These are phyloP conservation scores for Talaromyces ruber DNA, from an alignment of 495 filamentous ascomycete species.

Conservation along the genomic window DNA sequence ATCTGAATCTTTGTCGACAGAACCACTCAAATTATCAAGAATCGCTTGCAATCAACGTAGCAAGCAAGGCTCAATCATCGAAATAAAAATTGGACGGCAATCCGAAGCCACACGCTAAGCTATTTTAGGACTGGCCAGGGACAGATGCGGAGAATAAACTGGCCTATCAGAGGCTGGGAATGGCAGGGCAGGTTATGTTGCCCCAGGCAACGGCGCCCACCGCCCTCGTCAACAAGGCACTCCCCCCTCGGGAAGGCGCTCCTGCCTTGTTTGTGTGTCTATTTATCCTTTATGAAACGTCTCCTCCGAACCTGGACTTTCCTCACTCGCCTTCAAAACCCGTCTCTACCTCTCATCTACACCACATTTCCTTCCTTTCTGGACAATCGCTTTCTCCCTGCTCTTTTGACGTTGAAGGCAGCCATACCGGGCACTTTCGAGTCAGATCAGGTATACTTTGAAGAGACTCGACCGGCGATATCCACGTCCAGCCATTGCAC, in stretches of 20 bases:
- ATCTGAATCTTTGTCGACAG: not conserved
- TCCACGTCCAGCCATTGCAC: not conserved
- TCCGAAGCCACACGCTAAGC: not conserved
- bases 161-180: not conserved
- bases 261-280: not conserved
- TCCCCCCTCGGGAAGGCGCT: conserved; percentile 2
- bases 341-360: not conserved
- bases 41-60: not conserved
- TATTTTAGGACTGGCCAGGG: not conserved
- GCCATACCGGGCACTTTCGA: not conserved
- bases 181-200: not conserved
- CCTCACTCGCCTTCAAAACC: conserved; percentile 12
- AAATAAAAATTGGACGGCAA: conserved; percentile 2
- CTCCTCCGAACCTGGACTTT: conserved; percentile 9
- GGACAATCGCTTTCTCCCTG: not conserved
- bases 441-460: not conserved
- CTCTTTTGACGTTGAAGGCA: not conserved
- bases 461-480: conserved; percentile 9
- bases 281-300: not conserved
- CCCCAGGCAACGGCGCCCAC: not conserved
- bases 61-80: not conserved
- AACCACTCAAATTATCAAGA: not conserved
- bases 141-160: conserved; percentile 4
- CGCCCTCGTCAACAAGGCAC: conserved; percentile 3
- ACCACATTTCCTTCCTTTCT: not conserved